Evolutionary conservation across 2,329 filamentous ascomycete species (phyloP), one percentile per base, ranked within the genome.

Genomic region (Verticillium zaregamsianum): DNA sequence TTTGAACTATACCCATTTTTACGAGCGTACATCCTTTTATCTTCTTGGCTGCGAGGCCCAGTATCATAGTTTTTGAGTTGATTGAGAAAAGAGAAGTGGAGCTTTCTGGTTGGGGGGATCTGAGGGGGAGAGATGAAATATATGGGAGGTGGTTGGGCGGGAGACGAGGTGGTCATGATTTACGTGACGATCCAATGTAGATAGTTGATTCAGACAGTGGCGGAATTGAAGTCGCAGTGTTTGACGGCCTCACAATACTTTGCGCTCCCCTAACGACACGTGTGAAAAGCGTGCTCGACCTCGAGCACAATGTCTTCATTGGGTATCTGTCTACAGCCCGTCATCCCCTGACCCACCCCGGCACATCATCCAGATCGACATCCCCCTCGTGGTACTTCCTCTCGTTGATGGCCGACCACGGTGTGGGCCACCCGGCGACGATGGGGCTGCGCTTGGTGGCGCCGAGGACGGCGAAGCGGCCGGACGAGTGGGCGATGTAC

Each of bases 401-500:
- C 37, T 84, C 80, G 55, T 79, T 81, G 17, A 96, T 83, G 0
- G 89, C 88, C 61, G 86, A 81, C 82, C 89, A 92, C 1, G 91
- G 86, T 54, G 78, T 79, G 1, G 93, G 93, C 79, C 94, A 97
- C 0, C 91, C 91, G 1, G 89, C 90, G 37, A 80, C 80, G 23
- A 91, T 75, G 0, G 89, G 83, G 28, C 86, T 83, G 5, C 84
- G 85, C 66, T 83, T 85, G 63, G 83, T 82, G 28, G 90, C 87
- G 3, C 93, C 93, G 59, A 90, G 86, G 54, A 97, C 91, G 14
- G 92, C 93, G 70, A 97, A 93, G 57, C 90, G 88, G 54, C 84
- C 84, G 70, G 88, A 87, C 31, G 84, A 84, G 69, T 96, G 92
- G 17, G 90, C 91, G 32, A 97, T 84, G 70, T 93, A 97, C 2